Evolutionary conservation across 1,284 basidiomycete genomes (phyloP), one percentile per base, ranked within the genome.

Genomic region (Coniferiporia weirii): DNA sequence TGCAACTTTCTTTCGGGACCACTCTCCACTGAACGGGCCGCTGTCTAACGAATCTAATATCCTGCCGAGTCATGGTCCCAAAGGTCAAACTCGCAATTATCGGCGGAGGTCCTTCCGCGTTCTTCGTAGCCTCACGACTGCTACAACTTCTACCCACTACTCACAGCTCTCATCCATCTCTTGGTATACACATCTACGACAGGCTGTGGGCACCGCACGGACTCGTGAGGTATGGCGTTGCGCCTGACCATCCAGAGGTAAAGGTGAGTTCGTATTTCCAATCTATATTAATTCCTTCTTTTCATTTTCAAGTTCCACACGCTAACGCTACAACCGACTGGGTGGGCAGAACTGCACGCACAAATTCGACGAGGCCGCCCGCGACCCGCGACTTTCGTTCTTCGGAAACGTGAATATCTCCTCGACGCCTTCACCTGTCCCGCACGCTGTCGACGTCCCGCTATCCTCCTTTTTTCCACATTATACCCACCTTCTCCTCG

Each of bases 221-320:
- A 0, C 81, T 99, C 0, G 95, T 96, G 1, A 79, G 97, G 45
- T 99, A 97, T 68, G 96, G 97, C 1, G 97, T 99, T 6, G 97
- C 97, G 8, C 96, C 97, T 44, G 97, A 99, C 75, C 97, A 99
- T 73, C 95, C 96, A 1, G 96, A 99, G 76, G 96, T 99, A 69
- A 99, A 98, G 82, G 94, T 89, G 40, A 45, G 54, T 40, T n/a
- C n/a, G 35, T 19, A 59, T 15, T 50, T 52, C 22, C 13, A 45
- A 27, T 27, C 27, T 27, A 27, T 27, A 27, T 27, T 27, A n/a
- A n/a, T n/a, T n/a, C n/a, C n/a, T n/a, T n/a, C n/a, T n/a, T n/a
- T n/a, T n/a, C n/a, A n/a, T n/a, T n/a, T n/a, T n/a, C n/a, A n/a
- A n/a, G n/a, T n/a, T 5, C 27, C 27, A 27, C 5, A 6, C 10